Base-by-base conservation (phyloP, 225 moss, liverwort and hornwort species). In the Physcomitrium patens region DNA sequence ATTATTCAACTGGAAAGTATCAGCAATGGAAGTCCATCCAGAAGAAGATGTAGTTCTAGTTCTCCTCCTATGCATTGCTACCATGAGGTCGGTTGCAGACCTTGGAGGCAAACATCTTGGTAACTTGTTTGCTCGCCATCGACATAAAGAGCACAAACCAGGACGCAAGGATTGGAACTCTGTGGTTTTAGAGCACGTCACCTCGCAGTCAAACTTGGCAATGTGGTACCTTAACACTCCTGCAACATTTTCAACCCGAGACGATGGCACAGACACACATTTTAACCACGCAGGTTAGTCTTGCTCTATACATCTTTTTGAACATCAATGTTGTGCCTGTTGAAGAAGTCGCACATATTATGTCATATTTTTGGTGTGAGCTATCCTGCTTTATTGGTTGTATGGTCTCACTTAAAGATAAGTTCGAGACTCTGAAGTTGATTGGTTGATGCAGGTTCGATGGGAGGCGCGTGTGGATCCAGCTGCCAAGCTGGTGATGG, bases 121-220 rank as follows among this genome's bases (percentile, higher is more conserved):
- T 20, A 82, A 88, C 24, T 28, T 86, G 7, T 75, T 68, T 24
- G 78, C 81, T 10, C 81, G 80, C 52, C 86, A 83, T 42, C 72
- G 90, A 63, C 55, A 75, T 7, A 76, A 78, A 71, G 90, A 87
- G 67, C 41, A 62, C 12, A 78, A 50, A 78, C 81, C 81, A 68
- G 86, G 90, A 17, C 77, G 84, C 48, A 78, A 77, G 63, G 87
- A 87, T 43, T 90, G 90, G 87, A 87, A 87, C 48, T 87, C 87
- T 2, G 83, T 88, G 31, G 88, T 91, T 51, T 46, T 91, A 6
- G 88, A 91, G 50, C 76, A 86, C 16, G 84, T 82, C 2, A 76
- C 52, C 31, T 63, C 62, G 5, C 78, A 78, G 28, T 78, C 84
- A 19, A 80, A 88, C 52, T 46, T 87, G 20, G 71, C 72, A 68